phyloP scores from a whole-genome alignment of 2,329 filamentous ascomycete species.

The Akanthomyces muscarius region DNA sequence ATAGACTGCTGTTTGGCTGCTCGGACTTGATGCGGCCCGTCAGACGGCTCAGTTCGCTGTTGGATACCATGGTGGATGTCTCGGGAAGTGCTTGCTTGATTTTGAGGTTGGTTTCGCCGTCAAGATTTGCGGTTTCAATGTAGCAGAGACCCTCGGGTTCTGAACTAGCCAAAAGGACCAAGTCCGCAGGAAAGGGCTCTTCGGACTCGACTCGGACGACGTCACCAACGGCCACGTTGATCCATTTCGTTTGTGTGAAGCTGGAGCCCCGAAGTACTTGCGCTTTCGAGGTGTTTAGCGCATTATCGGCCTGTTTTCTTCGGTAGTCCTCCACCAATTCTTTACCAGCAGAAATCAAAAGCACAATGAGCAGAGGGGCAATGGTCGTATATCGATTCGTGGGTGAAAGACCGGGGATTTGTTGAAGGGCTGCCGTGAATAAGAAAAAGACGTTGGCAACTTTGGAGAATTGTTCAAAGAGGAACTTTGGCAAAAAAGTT shows the following conservation, averaged over 20 bases:
- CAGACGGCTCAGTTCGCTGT: constrained; percentile 77
- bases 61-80: constrained; percentile 81
- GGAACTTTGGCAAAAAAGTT: constrained; percentile 93
- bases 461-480: constrained; percentile 98
- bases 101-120: constrained; percentile 97
- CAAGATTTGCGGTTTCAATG: constrained; percentile 96
- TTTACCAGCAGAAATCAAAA: constrained; percentile 92
- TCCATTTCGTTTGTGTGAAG: constrained; percentile 88
- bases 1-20: constrained; percentile 96
- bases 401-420: constrained; percentile 90
- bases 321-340: constrained; percentile 92
- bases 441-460: constrained; percentile 99
- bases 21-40: constrained; percentile 87
- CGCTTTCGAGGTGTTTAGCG: constrained; percentile 83
- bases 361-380: constrained; percentile 82
- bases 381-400: constrained; percentile 97
- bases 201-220: constrained; percentile 92
- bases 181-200: constrained; percentile 87
- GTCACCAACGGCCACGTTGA: constrained; percentile 89
- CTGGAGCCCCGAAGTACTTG: constrained; percentile 75
- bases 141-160: constrained; percentile 98
- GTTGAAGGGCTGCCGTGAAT: constrained; percentile 90
- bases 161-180: constrained; percentile 88
- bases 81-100: constrained; percentile 97
- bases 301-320: constrained; percentile 78